phyloP scores from a whole-genome alignment of 768 basidiomycete species.

The Cyclocybe aegerita region DNA sequence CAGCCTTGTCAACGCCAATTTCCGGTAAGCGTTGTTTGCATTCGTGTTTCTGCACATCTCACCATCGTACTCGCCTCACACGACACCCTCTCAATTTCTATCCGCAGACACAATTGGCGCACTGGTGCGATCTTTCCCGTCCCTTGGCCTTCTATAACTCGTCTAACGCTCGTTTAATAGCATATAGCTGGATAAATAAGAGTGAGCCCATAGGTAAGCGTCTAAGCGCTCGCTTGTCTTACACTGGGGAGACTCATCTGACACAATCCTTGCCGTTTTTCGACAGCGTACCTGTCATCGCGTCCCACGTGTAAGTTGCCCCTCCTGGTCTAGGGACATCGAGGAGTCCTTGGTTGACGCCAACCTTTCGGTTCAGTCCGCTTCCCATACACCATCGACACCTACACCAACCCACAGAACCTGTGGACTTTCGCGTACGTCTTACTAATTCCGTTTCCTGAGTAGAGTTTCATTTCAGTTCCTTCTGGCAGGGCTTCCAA shows the following conservation, averaged over 20 bases:
- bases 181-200: constrained; percentile 44
- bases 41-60: neutral
- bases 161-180: constrained; percentile 16
- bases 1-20: constrained; percentile 43
- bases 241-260: too few species aligned
- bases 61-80: neutral
- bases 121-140: constrained; percentile 29
- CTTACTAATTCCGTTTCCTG: too few species aligned
- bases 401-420: constrained; percentile 63
- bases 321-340: too few species aligned
- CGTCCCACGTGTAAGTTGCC: too few species aligned
- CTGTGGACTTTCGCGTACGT: constrained; percentile 59
- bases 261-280: too few species aligned
- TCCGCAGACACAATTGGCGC: constrained; percentile 44
- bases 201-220: neutral
- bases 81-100: neutral
- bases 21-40: constrained; percentile 30
- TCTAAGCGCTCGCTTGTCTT: too few species aligned
- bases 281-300: too few species aligned
- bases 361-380: constrained; percentile 35
- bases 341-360: too few species aligned
- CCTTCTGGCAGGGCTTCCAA: constrained; percentile 2
- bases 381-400: constrained; percentile 60
- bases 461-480: neutral
- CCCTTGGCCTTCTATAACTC: neutral